Percentiles rank a stretch among this genome's conserved stretches.
These are phyloP conservation scores for Ophiostoma australiae DNA, from an alignment of 2,329 filamentous ascomycete species.

Conservation along the genomic window DNA sequence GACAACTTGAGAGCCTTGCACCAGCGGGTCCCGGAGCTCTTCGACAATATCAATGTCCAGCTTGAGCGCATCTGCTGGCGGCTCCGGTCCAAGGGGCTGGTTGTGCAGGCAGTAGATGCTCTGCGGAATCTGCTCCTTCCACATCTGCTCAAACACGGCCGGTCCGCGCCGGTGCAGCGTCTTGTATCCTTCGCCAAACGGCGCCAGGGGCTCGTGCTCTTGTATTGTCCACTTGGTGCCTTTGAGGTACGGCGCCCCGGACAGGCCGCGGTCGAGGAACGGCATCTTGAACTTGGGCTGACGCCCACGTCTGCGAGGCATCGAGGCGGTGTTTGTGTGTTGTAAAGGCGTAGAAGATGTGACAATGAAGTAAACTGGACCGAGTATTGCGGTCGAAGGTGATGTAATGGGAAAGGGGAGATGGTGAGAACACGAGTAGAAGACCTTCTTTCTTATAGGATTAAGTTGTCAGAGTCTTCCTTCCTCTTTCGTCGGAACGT, in stretches of 20 bases:
- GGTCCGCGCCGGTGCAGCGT: constrained; percentile 21
- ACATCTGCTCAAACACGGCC: constrained; percentile 19
- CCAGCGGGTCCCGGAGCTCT: constrained; percentile 16
- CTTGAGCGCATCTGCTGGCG: not conserved
- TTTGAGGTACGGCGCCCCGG: constrained; percentile 17
- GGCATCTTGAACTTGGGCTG: constrained; percentile 19
- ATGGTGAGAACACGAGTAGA: no score
- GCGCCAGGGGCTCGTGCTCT: constrained; percentile 18
- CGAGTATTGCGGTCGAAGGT: not conserved
- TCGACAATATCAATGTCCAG: constrained; percentile 22
- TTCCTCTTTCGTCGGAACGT: not conserved
- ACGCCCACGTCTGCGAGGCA: constrained; percentile 6
- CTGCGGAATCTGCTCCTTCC: constrained; percentile 23
- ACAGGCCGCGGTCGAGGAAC: constrained; percentile 20
- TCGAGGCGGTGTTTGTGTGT: not conserved
- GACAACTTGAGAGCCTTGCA: constrained; percentile 22
- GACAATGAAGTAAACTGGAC: not conserved
- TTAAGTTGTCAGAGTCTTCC: not conserved
- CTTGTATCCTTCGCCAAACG: constrained; percentile 27
- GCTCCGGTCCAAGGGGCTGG: constrained; percentile 22
- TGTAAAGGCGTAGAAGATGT: no score
- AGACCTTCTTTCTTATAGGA: not conserved
- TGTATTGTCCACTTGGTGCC: constrained; percentile 21
- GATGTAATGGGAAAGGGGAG: not conserved
- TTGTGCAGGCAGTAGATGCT: constrained; percentile 27